A percentile compares a stretch with the other conserved stretches of the same genome.
Evolutionary conservation across 2,329 filamentous ascomycete genomes (phyloP).

Genomic region (Verticillium alfalfae): DNA sequence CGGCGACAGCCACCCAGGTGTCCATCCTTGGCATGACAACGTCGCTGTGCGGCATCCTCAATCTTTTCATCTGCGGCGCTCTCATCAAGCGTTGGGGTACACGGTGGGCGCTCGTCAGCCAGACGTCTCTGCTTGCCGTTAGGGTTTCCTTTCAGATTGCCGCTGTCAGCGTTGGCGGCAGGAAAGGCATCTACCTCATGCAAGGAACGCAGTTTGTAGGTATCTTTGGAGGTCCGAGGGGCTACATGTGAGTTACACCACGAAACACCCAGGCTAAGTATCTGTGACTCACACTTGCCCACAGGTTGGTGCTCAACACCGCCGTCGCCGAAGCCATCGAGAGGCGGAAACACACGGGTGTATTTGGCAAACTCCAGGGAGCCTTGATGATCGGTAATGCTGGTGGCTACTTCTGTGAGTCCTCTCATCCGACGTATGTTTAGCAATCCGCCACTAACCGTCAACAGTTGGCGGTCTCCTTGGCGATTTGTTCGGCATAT

Average conservation of each 20-base stretch:
- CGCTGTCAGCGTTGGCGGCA: conserved; percentile 57
- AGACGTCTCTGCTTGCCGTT: conserved; percentile 60
- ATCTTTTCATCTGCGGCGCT: conserved; percentile 63
- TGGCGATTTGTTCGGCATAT: conserved; percentile 57
- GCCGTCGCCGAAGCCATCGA: conserved; percentile 61
- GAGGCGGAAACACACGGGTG: conserved; percentile 53
- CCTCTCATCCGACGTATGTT: no score
- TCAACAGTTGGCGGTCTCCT: conserved; percentile 53
- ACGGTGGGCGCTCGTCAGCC: conserved; percentile 54
- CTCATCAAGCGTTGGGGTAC: conserved; percentile 62
- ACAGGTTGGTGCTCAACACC: conserved; percentile 57
- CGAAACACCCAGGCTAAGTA: no score
- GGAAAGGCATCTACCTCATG: conserved; percentile 59
- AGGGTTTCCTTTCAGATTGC: conserved; percentile 59
- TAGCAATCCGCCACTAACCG: neutral
- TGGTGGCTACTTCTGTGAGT: conserved; percentile 52
- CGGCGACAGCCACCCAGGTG: conserved; percentile 57
- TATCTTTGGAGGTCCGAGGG: conserved; percentile 61
- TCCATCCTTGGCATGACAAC: conserved; percentile 63
- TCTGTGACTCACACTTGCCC: no score
- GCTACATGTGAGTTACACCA: conserved; percentile 46
- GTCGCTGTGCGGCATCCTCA: conserved; percentile 61
- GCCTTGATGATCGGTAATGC: conserved; percentile 62
- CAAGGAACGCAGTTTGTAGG: conserved; percentile 64
- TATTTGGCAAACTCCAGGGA: conserved; percentile 62